Evolutionary conservation across 1,284 basidiomycete species (phyloP).

Genomic region (Cutaneotrichosporon dermatis): DNA sequence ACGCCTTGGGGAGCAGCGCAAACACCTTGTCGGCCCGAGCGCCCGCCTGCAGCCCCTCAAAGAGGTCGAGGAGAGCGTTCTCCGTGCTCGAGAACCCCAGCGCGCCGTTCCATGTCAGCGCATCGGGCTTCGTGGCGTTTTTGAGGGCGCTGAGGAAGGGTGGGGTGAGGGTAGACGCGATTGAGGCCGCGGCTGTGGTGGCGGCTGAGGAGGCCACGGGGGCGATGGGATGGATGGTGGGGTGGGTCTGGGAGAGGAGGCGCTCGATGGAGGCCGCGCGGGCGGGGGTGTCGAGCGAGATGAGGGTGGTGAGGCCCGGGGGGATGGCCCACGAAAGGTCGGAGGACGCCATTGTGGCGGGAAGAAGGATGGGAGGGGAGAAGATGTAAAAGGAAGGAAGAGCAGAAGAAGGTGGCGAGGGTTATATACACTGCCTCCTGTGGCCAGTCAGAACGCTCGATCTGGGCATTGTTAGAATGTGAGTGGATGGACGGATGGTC

Average conservation of each 20-base stretch:
- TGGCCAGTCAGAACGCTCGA: too few relatives aligned
- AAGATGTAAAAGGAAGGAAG: too few relatives aligned
- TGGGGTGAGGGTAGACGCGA: not conserved
- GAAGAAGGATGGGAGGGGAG: too few relatives aligned
- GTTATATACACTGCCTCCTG: too few relatives aligned
- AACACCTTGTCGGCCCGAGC: constrained; percentile 9
- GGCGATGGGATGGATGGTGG: not conserved
- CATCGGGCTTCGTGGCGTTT: constrained; percentile 11
- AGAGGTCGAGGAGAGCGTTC: constrained; percentile 27
- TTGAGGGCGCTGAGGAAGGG: constrained; percentile 25
- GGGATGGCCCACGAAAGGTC: constrained; percentile 11
- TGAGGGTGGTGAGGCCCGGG: constrained; percentile 8
- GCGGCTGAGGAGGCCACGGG: not conserved
- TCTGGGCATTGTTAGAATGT: too few relatives aligned
- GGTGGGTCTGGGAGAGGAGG: constrained; percentile 5
- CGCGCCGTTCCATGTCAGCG: constrained; percentile 26
- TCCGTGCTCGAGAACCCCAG: constrained; percentile 15
- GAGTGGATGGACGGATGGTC: too few relatives aligned
- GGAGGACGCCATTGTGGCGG: not conserved
- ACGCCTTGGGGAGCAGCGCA: constrained; percentile 22
- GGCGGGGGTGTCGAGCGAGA: constrained; percentile 3
- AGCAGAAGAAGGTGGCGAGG: too few relatives aligned
- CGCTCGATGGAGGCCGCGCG: not conserved
- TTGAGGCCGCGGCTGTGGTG: too few relatives aligned
- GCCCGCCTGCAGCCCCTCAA: constrained; percentile 24